phyloP scores from a whole-genome alignment of 2,329 filamentous ascomycete genomes.

The Graphium sp. region DNA sequence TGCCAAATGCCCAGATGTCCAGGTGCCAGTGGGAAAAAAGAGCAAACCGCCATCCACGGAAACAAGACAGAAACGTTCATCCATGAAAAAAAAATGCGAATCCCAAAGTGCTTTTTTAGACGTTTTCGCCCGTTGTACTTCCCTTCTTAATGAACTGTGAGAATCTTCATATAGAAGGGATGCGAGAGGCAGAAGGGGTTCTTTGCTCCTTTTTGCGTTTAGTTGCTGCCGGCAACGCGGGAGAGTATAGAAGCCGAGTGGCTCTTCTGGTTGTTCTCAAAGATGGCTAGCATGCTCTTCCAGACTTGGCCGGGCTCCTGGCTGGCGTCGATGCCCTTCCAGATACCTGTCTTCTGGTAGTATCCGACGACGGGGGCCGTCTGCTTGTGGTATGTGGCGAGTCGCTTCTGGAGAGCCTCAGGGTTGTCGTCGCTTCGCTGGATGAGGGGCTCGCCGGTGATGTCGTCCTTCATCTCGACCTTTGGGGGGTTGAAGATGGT shows the following conservation, averaged over 20 bases:
- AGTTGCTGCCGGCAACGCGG: slow-evolving; percentile 14
- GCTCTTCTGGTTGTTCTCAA: slow-evolving; percentile 39
- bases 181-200: too few species aligned
- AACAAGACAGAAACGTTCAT: too few species aligned
- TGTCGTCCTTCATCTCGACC: slow-evolving; percentile 81
- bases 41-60: too few species aligned
- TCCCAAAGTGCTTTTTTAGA: too few species aligned
- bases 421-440: slow-evolving; percentile 97
- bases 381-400: slow-evolving; percentile 86
- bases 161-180: too few species aligned
- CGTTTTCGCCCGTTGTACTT: too few species aligned
- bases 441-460: slow-evolving; percentile 90
- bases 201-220: too few species aligned
- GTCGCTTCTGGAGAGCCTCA: slow-evolving; percentile 85
- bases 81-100: too few species aligned
- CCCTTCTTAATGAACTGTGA: too few species aligned
- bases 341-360: slow-evolving; percentile 96
- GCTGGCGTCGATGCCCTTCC: slow-evolving; percentile 87
- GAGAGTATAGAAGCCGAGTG: slow-evolving; percentile 22
- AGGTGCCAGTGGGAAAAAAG: too few species aligned
- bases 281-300: slow-evolving; percentile 78
- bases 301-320: slow-evolving; percentile 93
- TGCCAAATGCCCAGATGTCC: too few species aligned
- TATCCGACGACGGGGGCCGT: slow-evolving; percentile 85
- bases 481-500: slow-evolving; percentile 98